Evolutionary conservation across 106 monocot species (phyloP).

Genomic region (Dioscorea dumetorum): DNA sequence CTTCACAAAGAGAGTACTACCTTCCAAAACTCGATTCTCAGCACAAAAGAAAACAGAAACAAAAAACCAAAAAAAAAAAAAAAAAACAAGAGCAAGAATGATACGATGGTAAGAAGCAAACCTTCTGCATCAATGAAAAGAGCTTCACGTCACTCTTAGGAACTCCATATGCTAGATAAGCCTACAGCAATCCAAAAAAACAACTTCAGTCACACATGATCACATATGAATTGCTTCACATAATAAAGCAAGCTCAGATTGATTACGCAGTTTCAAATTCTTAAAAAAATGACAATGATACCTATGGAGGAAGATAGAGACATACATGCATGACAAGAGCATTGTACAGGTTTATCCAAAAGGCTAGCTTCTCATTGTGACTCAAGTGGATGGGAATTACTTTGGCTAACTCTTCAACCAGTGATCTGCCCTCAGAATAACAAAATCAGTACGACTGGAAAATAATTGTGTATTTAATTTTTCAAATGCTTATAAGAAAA

Average conservation of each 20-base stretch:
- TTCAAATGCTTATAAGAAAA: neutral
- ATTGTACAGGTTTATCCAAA: conserved; percentile 95
- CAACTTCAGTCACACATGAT: neutral
- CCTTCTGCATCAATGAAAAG: conserved; percentile 90
- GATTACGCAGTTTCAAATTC: too few relatives aligned
- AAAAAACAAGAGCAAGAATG: too few relatives aligned
- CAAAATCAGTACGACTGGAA: neutral
- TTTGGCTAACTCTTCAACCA: conserved; percentile 74
- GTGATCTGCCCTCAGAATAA: conserved; percentile 31
- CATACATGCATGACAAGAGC: conserved; percentile 93
- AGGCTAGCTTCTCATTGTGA: conserved; percentile 63
- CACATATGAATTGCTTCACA: neutral
- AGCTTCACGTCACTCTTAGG: conserved; percentile 78
- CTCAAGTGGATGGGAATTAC: conserved; percentile 66
- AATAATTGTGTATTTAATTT: neutral
- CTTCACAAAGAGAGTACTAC: too few relatives aligned
- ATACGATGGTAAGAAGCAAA: conserved; percentile 5
- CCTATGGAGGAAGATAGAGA: neutral
- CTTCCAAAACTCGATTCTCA: too few relatives aligned
- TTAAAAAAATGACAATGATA: too few relatives aligned
- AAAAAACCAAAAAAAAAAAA: too few relatives aligned
- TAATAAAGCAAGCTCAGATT: too few relatives aligned
- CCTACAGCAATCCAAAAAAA: conserved; percentile 31
- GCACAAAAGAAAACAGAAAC: too few relatives aligned
- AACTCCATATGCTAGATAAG: conserved; percentile 94